Evolutionary conservation across 257 asterid species (phyloP), one percentile per base, ranked within the genome.

Genomic region (Linaria vulgaris): DNA sequence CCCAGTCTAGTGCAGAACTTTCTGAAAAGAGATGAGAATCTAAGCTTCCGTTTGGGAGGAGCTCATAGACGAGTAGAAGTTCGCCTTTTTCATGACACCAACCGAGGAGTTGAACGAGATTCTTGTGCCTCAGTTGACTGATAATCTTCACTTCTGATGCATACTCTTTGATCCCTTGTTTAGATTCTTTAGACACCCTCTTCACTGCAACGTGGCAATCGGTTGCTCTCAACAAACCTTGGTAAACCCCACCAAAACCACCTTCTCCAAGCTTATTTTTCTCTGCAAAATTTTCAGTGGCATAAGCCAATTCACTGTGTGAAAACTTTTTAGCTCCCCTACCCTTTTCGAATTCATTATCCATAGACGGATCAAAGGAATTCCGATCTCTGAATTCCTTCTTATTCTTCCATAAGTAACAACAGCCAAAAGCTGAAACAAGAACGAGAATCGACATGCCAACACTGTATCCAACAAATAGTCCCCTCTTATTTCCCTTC

Each of bases 231-330:
- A 72, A 25, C 21, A 53, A 58, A 0, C 81, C 81, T 43, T 12
- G 63, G 31, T 72, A 76, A 16, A 76, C 78, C 4, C 66, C 61
- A 2, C 83, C 83, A 10, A 78, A 78, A 0, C 83, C 79, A 1
- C 79, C 83, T 34, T 70, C 61, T 0, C 77, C 78, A 1, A 76
- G 77, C 72, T 71, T 71, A 63, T 63, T 47, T 12, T 59, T 15
- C 20, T 54, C 39, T 0, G 74, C 25, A 7, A 76, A 76, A n/a
- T 59, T 63, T 13, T 27, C 44, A 0, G 81, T 68, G 1, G 76
- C 79, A 0, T n/a, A 4, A 19, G 50, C 17, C 17, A 73, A 19
- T 9, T 70, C 72, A 0, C 8, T 12, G 19, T 78, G 70, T 0
- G 79, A 12, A 21, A 78, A 78, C 56, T 38, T 30, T 22, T 56